Conservation (phyloP, 305 asterid genomes). For the Fraxinus sp. region DNA sequence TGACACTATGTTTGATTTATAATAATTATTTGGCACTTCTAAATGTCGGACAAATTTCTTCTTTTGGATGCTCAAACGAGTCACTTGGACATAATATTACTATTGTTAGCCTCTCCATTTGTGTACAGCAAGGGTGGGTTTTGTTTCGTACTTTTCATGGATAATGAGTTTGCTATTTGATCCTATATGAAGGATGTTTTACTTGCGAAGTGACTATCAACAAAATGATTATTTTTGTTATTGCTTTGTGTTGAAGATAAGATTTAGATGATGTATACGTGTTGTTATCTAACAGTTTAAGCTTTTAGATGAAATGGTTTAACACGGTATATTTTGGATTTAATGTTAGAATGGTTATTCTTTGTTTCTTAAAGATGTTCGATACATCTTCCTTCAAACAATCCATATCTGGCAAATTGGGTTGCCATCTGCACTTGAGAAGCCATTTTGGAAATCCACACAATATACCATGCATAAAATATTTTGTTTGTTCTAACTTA, state of each 20-base stretch:
- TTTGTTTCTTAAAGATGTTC: constrained; percentile 13
- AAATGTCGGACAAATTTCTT: not conserved
- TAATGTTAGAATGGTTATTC: not conserved
- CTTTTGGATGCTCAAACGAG: constrained; percentile 6
- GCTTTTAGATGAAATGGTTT: not conserved
- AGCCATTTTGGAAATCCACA: constrained; percentile 17
- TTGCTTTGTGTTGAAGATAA: not conserved
- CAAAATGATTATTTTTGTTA: not conserved
- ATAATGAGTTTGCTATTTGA: not conserved
- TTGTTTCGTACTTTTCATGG: not conserved
- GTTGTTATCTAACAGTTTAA: not conserved
- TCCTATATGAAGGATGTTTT: not conserved
- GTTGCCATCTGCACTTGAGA: constrained; percentile 4
- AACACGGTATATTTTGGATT: not conserved
- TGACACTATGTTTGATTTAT: constrained; percentile 5
- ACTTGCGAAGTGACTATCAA: not conserved
- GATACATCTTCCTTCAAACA: not conserved
- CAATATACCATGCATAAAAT: not conserved
- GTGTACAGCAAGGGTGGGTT: not conserved
- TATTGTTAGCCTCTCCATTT: not conserved
- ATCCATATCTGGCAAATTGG: constrained; percentile 15
- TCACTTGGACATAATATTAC: not conserved
- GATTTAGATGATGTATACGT: not conserved
- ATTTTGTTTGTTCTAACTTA: not conserved
- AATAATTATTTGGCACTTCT: not conserved